Evolutionary conservation across 495 filamentous ascomycete species (phyloP).

Genomic region (Terfezia claveryi): DNA sequence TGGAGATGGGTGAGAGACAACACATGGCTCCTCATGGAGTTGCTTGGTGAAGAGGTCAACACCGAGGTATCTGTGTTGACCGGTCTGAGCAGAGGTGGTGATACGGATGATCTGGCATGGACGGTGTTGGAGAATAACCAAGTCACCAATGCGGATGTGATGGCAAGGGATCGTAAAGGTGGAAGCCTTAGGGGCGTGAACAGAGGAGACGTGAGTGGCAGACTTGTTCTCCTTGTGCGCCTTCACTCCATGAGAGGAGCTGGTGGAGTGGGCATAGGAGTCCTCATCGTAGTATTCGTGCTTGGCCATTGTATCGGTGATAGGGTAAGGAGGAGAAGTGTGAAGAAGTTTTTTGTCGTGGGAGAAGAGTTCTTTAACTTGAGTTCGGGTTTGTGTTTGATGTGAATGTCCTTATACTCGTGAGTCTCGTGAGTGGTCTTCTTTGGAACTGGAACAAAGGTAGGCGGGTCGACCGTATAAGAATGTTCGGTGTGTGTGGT

Average conservation of each 20-base stretch:
- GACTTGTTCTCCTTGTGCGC: neutral
- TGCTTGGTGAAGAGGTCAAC: conserved; percentile 99
- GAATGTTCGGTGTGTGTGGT: neutral
- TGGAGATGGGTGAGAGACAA: conserved; percentile 87
- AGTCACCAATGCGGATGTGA: conserved; percentile 96
- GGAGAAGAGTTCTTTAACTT: too few species aligned
- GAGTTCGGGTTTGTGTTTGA: conserved; percentile 15
- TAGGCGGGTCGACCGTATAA: neutral
- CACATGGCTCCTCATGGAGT: conserved; percentile 95
- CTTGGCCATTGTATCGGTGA: conserved; percentile 16
- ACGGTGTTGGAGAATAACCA: conserved; percentile 95
- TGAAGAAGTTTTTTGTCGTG: conserved; percentile 13
- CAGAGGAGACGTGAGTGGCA: conserved; percentile 19
- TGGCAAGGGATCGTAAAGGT: conserved; percentile 97
- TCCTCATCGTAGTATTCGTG: conserved; percentile 13
- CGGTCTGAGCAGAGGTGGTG: conserved; percentile 90
- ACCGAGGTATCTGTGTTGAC: conserved; percentile 98
- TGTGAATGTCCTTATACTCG: conserved; percentile 7
- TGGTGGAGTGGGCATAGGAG: neutral
- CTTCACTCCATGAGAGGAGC: neutral
- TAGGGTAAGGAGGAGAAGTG: conserved; percentile 1
- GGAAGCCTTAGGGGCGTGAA: conserved; percentile 33
- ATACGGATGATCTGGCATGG: conserved; percentile 99
- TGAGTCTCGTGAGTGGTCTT: neutral
- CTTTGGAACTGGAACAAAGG: neutral